These are phyloP conservation scores for Dimargaris verticillata DNA, from an alignment of 192 early-diverging fungal species.

Conservation along the genomic window DNA sequence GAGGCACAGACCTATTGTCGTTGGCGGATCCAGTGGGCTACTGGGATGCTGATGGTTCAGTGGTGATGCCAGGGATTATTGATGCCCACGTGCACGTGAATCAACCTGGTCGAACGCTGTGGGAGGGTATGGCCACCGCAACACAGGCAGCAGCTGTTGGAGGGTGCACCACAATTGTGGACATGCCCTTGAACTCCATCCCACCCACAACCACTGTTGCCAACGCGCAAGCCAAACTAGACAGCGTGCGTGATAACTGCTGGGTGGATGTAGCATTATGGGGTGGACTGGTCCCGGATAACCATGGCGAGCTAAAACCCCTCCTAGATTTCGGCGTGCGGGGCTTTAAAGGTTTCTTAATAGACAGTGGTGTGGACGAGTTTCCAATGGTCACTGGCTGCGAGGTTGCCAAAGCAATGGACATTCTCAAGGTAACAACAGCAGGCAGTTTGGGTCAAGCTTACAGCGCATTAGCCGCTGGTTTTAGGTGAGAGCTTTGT, in stretches of 20 bases:
- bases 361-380: conserved; percentile 68
- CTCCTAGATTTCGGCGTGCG: conserved; percentile 50
- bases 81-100: conserved; percentile 76
- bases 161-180: conserved; percentile 62
- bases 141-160: conserved; percentile 69
- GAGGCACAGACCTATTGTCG: background rate
- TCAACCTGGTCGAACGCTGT: conserved; percentile 69
- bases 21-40: background rate
- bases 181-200: conserved; percentile 78
- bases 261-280: conserved; percentile 66
- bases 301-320: conserved; percentile 40
- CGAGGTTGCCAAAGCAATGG: conserved; percentile 49
- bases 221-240: conserved; percentile 44
- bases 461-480: too few species aligned
- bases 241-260: conserved; percentile 47
- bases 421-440: conserved; percentile 29
- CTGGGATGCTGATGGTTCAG: background rate
- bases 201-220: conserved; percentile 62
- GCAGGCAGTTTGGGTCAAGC: too few species aligned
- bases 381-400: conserved; percentile 62
- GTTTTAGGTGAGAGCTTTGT: too few species aligned
- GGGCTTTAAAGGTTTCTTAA: conserved; percentile 75
- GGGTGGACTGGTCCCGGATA: conserved; percentile 65
- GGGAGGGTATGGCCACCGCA: conserved; percentile 69
- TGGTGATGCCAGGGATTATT: conserved; percentile 52